A percentile compares a stretch with the other conserved stretches of the same genome.
These are phyloP conservation scores for Podaxis sp. DNA, from an alignment of 768 basidiomycete genomes.

Conservation along the genomic window DNA sequence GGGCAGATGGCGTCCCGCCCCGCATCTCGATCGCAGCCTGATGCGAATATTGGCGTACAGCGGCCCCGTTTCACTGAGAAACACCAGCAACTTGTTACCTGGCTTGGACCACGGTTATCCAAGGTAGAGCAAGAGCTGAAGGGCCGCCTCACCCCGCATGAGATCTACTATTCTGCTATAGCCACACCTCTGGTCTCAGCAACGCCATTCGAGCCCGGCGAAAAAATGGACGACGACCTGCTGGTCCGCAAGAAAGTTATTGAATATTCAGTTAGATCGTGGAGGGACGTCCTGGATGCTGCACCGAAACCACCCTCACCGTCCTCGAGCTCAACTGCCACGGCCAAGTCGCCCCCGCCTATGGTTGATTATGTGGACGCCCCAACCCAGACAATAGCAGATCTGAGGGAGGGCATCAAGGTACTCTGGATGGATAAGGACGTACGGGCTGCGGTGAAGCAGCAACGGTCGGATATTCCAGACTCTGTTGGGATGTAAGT, in stretches of 20 bases:
- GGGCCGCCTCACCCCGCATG: constrained; percentile 44
- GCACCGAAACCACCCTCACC: constrained; percentile 18
- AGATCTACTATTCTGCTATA: constrained; percentile 22
- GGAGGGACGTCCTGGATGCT: constrained; percentile 41
- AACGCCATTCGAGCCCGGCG: constrained; percentile 42
- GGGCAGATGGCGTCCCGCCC: too few relatives aligned
- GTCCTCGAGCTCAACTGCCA: neutral
- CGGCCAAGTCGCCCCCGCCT: constrained; percentile 1
- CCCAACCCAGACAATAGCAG: constrained; percentile 51
- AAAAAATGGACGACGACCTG: constrained; percentile 19
- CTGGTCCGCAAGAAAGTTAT: constrained; percentile 26
- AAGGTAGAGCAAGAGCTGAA: constrained; percentile 64
- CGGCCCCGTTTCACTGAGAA: constrained; percentile 45
- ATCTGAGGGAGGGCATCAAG: constrained; percentile 62
- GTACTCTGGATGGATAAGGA: constrained; percentile 60
- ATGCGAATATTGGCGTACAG: too few relatives aligned
- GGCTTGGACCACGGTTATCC: constrained; percentile 56
- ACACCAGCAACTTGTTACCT: constrained; percentile 53
- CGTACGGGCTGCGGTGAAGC: constrained; percentile 48
- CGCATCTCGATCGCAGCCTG: too few relatives aligned
- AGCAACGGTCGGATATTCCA: constrained; percentile 47
- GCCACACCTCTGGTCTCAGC: constrained; percentile 42
- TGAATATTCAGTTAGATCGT: constrained; percentile 56
- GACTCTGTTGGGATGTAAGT: constrained; percentile 71
- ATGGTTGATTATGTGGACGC: constrained; percentile 20